Evolutionary conservation across 73 alveolate genomes (phyloP), one percentile per base, ranked within the genome.

Genomic region (Paramecium bursaria): DNA sequence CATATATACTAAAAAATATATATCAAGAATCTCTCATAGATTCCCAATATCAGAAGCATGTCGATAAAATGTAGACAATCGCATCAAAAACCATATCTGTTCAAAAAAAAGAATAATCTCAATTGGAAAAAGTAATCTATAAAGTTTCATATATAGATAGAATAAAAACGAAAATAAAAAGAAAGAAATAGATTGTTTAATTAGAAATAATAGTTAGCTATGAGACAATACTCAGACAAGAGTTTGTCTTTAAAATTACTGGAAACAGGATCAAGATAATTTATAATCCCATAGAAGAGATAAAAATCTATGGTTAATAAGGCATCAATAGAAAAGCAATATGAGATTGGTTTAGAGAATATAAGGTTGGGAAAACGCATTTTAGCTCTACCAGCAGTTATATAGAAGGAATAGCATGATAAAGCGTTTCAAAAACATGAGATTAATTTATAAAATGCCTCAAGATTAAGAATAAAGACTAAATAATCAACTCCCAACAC

Each of bases 321-420:
- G 22, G 82, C 82, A 25, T 15, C 33, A 42, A 67, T 39, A 42
- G 10, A 67, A 67, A 39, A 67, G 27, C 14, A 33, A 19, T 67
- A 67, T 67, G 82, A 67, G 13, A 67, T 67, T 15, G 82, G 82
- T 3, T 67, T 33, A 42, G 82, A 67, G 27, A 67, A 67, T 19
- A 35, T 67, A 21, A 13, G 55, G 19, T 19, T 67, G 7, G 82
- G 82, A 23, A 67, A 67, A 67, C 17, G 82, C 3, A 67, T 67
- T 13, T 19, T 67, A 11, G 39, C 26, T 19, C 44, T 42, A 42
- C 60, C 55, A 4, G 22, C 82, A 30, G 55, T 42, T 1, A 67
- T 67, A 9, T 39, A 67, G 46, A 67, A 67, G 17, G 44, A 19
- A 14, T 53, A 31, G 11, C 44, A 39, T 19, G 82, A 67, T 42